These are phyloP conservation scores for Phellinidium pouzarii DNA, from an alignment of 1,284 basidiomycete species.

Conservation along the genomic window DNA sequence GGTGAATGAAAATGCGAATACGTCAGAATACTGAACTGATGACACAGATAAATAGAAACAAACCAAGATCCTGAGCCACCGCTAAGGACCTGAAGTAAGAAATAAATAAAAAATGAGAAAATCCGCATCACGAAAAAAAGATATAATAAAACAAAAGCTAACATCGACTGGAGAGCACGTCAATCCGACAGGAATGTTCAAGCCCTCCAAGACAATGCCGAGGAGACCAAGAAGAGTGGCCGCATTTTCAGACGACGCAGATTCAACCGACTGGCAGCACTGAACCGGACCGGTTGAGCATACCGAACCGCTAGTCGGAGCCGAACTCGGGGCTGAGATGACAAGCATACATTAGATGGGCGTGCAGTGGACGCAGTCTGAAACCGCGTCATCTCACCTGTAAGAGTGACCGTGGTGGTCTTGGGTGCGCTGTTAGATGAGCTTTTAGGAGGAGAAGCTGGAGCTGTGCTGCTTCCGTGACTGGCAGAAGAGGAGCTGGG, in stretches of 20 bases:
- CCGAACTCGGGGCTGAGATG: not conserved
- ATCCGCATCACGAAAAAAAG: not conserved
- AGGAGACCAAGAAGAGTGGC: slow-evolving; percentile 9
- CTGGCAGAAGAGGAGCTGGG: too few species aligned
- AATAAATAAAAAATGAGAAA: not conserved
- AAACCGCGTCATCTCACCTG: not conserved
- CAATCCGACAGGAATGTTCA: slow-evolving; percentile 13
- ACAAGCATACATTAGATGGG: not conserved
- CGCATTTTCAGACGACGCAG: slow-evolving; percentile 19
- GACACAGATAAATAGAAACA: not conserved
- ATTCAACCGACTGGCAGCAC: slow-evolving; percentile 27
- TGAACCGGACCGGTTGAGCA: slow-evolving; percentile 23
- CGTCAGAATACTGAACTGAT: not conserved
- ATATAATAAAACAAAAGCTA: not conserved
- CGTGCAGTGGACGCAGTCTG: not conserved
- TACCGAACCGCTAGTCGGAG: slow-evolving; percentile 1
- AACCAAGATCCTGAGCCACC: slow-evolving; percentile 10
- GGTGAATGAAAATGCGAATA: not conserved
- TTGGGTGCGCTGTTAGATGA: not conserved
- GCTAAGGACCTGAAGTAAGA: slow-evolving; percentile 6
- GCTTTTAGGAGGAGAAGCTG: too few species aligned
- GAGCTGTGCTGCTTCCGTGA: too few species aligned
- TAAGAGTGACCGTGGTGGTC: slow-evolving; percentile 1
- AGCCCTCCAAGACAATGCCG: slow-evolving; percentile 12
- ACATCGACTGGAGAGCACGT: slow-evolving; percentile 14